phyloP scores from a whole-genome alignment of 2,329 filamentous ascomycete species.

The Fusarium torulosum region DNA sequence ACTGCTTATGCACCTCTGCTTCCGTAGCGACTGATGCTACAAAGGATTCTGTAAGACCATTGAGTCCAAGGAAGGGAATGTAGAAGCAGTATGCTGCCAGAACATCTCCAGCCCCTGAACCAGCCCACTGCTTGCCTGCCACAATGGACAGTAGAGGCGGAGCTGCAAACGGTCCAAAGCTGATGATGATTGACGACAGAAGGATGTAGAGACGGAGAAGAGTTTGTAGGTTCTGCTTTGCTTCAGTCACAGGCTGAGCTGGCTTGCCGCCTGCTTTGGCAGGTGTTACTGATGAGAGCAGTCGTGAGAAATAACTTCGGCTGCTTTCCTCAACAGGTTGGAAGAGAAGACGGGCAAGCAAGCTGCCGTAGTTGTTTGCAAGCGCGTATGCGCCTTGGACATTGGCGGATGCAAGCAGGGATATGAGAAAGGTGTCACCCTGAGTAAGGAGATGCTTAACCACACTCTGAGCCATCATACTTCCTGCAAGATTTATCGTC shows the following conservation, averaged over 20 bases:
- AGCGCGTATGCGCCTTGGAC: conserved; percentile 94
- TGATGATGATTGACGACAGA: conserved; percentile 75
- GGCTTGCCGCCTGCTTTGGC: conserved; percentile 35
- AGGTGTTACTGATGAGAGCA: conserved; percentile 65
- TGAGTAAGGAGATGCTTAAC: conserved; percentile 96
- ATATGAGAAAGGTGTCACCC: conserved; percentile 91
- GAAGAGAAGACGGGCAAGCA: conserved; percentile 89
- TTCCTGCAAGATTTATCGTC: conserved; percentile 80
- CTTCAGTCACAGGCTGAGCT: conserved; percentile 54
- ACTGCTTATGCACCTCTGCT: conserved; percentile 80
- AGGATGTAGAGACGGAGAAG: conserved; percentile 81
- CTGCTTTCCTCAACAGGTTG: conserved; percentile 96
- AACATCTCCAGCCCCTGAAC: conserved; percentile 77
- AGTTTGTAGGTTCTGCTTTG: conserved; percentile 66
- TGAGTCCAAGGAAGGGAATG: conserved; percentile 90
- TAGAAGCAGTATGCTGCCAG: conserved; percentile 90
- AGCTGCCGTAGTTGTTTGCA: conserved; percentile 92
- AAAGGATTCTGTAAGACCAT: conserved; percentile 92
- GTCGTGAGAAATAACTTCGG: conserved; percentile 86
- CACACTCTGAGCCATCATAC: conserved; percentile 86
- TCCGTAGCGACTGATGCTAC: conserved; percentile 87
- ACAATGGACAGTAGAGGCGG: conserved; percentile 80
- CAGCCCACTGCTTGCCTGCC: conserved; percentile 81
- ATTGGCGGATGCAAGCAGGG: conserved; percentile 78
- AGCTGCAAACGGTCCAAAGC: conserved; percentile 80